These are phyloP conservation scores for Fusarium sp. DNA, from an alignment of 2,329 filamentous ascomycete species.

Conservation along the genomic window DNA sequence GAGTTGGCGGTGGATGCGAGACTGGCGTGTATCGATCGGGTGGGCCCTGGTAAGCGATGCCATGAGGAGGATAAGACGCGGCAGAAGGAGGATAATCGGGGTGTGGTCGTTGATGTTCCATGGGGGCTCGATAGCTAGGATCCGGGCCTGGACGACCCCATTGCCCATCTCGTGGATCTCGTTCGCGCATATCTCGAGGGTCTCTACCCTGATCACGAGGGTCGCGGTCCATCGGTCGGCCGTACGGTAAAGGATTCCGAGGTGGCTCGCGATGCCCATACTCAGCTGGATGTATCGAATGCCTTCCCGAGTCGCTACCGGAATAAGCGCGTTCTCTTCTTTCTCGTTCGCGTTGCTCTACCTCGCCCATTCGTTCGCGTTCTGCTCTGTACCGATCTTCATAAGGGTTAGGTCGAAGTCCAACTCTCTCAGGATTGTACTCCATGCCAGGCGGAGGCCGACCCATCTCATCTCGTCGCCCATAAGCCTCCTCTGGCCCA, in stretches of 20 bases:
- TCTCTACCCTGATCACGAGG: constrained; percentile 54
- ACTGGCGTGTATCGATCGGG: constrained; percentile 54
- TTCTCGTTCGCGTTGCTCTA: constrained; percentile 60
- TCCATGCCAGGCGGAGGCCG: constrained; percentile 57
- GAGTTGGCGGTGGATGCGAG: constrained; percentile 54
- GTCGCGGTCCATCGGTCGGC: constrained; percentile 60
- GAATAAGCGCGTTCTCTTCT: constrained; percentile 64
- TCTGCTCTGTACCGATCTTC: constrained; percentile 68
- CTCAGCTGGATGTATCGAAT: constrained; percentile 55
- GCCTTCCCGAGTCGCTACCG: constrained; percentile 61
- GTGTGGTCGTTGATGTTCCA: constrained; percentile 60
- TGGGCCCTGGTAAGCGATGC: constrained; percentile 50
- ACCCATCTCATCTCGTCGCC: constrained; percentile 63
- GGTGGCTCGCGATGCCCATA: constrained; percentile 61
- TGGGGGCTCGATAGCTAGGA: constrained; percentile 53
- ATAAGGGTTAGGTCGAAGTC: constrained; percentile 60
- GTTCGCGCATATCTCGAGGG: constrained; percentile 53
- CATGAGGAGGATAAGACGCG: constrained; percentile 54
- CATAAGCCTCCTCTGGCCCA: constrained; percentile 60
- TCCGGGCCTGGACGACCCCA: constrained; percentile 54
- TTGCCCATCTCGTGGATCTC: constrained; percentile 53
- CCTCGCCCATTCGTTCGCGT: constrained; percentile 61
- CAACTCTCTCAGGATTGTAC: constrained; percentile 66
- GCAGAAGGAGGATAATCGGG: constrained; percentile 63
- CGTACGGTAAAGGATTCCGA: constrained; percentile 61